A percentile compares a stretch with the other conserved stretches of the same genome.
Conservation (phyloP, 2,329 filamentous ascomycete species). For the Colletotrichum echinochloae region DNA sequence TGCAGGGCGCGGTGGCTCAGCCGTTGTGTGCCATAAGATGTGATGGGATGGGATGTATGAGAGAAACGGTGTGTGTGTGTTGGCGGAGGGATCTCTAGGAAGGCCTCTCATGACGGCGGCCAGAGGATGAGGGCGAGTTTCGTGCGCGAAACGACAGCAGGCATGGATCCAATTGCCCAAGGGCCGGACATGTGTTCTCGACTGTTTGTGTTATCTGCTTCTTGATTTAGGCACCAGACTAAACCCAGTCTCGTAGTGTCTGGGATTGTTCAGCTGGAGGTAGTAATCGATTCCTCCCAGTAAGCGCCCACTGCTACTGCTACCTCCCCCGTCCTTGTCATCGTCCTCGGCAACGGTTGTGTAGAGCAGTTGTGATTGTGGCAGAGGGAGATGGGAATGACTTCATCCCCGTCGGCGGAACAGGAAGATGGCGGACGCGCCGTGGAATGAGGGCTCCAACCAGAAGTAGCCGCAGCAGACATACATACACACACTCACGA, state of each 20-base stretch:
- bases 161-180: no score
- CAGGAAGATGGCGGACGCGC: not conserved
- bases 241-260: no score
- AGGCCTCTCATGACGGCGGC: not conserved
- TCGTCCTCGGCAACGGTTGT: conserved; percentile 13
- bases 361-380: not conserved
- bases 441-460: conserved; percentile 1
- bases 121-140: not conserved
- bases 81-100: not conserved
- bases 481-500: not conserved
- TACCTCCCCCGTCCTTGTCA: not conserved
- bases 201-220: not conserved
- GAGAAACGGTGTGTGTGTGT: not conserved
- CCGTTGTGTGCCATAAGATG: conserved; percentile 34
- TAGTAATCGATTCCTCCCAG: not conserved
- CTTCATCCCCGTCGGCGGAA: conserved; percentile 6
- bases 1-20: conserved; percentile 33
- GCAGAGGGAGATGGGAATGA: conserved; percentile 3
- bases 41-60: no score
- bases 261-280: conserved; percentile 26
- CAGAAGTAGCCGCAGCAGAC: not conserved
- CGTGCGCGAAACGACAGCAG: not conserved
- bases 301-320: conserved; percentile 2
- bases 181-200: no score
- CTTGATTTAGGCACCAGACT: conserved; percentile 3